Conservation (phyloP, 805 yeast genomes). For the Yarrowia divulgata region DNA sequence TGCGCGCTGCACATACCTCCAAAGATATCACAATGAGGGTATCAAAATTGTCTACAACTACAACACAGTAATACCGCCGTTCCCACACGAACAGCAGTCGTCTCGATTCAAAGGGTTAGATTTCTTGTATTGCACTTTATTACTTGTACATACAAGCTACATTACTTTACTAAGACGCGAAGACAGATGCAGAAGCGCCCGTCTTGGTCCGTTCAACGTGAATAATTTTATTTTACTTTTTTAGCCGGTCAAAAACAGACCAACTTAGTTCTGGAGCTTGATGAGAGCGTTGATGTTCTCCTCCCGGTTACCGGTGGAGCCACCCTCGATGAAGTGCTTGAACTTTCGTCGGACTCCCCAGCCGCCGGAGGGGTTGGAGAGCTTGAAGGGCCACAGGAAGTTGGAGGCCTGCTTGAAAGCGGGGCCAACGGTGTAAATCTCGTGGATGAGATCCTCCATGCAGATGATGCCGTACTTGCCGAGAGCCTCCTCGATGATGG, state of each 20-base stretch:
- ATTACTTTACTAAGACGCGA: conserved; percentile 10
- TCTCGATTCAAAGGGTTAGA: background rate
- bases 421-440: conserved; percentile 82
- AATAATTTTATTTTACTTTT: conserved; percentile 37
- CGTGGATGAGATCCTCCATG: conserved; percentile 80
- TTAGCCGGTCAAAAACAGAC: background rate
- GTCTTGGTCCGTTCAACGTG: conserved; percentile 19
- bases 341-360: conserved; percentile 82
- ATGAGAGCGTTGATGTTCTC: conserved; percentile 76
- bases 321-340: conserved; percentile 86
- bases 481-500: conserved; percentile 71
- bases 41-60: background rate
- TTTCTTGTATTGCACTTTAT: conserved; percentile 31
- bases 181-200: background rate
- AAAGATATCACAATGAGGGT: too few species aligned
- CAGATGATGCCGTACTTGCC: conserved; percentile 80
- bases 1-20: too few species aligned
- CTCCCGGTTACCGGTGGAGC: conserved; percentile 85
- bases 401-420: conserved; percentile 85
- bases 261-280: conserved; percentile 67
- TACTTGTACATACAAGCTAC: conserved; percentile 36
- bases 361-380: conserved; percentile 83
- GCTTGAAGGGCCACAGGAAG: conserved; percentile 87
- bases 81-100: too few species aligned
- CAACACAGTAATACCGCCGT: background rate